These are phyloP conservation scores for Eucalyptus polybractea DNA, from an alignment of 345 rosid genomes.

Conservation along the genomic window DNA sequence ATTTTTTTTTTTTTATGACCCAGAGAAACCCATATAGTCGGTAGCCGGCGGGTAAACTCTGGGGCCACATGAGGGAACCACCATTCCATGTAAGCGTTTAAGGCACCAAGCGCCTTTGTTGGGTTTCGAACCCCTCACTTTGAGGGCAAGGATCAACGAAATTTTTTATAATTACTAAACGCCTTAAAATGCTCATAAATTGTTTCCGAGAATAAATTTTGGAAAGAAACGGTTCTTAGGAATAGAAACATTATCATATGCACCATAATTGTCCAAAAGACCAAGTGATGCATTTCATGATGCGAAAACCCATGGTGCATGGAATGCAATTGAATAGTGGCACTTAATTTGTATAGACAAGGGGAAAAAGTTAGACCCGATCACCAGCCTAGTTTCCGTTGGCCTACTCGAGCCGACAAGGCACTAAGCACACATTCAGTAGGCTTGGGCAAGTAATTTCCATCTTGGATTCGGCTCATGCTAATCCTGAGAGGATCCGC, in stretches of 20 bases:
- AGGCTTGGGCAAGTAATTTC: not conserved
- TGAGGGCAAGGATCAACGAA: too few species aligned
- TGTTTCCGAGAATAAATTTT: accelerated
- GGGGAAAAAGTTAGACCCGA: not conserved
- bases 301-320: not conserved
- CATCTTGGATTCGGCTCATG: not conserved
- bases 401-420: not conserved
- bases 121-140: too few species aligned
- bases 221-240: too few species aligned
- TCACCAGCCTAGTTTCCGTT: not conserved
- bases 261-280: not conserved
- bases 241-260: too few species aligned
- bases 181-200: too few species aligned
- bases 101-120: too few species aligned
- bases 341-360: not conserved
- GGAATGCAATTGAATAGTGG: not conserved
- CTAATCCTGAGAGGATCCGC: not conserved
- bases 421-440: not conserved
- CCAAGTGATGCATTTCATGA: not conserved
- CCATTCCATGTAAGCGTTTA: too few species aligned
- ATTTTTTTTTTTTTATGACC: too few species aligned
- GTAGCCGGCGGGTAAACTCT: too few species aligned
- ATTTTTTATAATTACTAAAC: too few species aligned
- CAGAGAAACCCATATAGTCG: too few species aligned
- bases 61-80: too few species aligned